A percentile compares a stretch with the other conserved stretches of the same genome.
Conservation (phyloP, 805 yeast genomes). For the Kazachstania africana region DNA sequence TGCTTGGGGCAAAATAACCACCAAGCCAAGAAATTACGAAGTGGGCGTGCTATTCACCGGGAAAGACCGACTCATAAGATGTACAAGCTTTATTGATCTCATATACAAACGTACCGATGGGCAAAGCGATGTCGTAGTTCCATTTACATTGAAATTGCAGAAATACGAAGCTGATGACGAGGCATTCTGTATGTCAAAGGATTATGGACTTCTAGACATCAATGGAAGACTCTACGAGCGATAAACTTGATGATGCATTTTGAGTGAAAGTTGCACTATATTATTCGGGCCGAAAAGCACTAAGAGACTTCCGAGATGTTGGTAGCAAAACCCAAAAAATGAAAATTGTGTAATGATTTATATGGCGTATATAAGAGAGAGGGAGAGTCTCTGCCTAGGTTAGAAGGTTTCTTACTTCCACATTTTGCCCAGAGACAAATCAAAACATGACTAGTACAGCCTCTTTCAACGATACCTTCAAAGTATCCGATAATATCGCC, state of each 20-base stretch:
- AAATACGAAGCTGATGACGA: constrained; percentile 11
- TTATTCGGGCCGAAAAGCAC: too few relatives aligned
- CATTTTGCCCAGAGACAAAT: too few relatives aligned
- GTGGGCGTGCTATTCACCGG: constrained; percentile 37
- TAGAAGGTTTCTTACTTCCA: too few relatives aligned
- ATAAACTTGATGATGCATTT: too few relatives aligned
- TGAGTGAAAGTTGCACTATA: too few relatives aligned
- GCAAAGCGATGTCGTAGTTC: constrained; percentile 10
- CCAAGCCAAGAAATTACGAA: constrained; percentile 36
- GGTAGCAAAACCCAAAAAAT: too few relatives aligned
- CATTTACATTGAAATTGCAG: constrained; percentile 13
- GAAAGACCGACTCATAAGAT: constrained; percentile 4
- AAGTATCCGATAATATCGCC: constrained; percentile 30
- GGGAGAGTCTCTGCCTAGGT: too few relatives aligned
- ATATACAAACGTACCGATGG: constrained; percentile 5
- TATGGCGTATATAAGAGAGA: too few relatives aligned
- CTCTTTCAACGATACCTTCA: constrained; percentile 29
- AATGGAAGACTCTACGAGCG: constrained; percentile 4
- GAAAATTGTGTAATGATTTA: too few relatives aligned
- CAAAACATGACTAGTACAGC: too few relatives aligned
- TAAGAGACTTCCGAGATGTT: too few relatives aligned
- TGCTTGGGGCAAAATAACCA: constrained; percentile 60
- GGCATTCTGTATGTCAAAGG: constrained; percentile 12
- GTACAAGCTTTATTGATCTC: constrained; percentile 14
- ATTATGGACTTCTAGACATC: constrained; percentile 8